phyloP scores from a whole-genome alignment of 768 basidiomycete species.

The Goffeauzyma gilvescens region DNA sequence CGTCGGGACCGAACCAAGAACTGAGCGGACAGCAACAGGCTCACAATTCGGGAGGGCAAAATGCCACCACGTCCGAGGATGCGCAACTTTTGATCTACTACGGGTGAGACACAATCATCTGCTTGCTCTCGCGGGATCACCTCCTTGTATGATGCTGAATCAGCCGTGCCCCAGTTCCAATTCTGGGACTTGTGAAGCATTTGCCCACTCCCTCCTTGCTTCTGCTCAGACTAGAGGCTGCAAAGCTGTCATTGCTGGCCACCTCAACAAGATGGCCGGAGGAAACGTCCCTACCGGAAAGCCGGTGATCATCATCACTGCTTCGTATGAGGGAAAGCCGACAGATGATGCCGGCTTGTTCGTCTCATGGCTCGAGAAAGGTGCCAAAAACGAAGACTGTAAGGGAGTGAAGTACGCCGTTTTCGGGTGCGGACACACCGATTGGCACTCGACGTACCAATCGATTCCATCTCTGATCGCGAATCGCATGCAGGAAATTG shows the following conservation, averaged over 20 bases:
- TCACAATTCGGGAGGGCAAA: too few relatives aligned
- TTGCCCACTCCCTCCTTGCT: conserved; percentile 37
- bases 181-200: conserved; percentile 38
- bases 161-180: too few relatives aligned
- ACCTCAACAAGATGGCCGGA: conserved; percentile 33
- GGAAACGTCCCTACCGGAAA: conserved; percentile 33
- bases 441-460: conserved; percentile 39
- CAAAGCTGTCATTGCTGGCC: conserved; percentile 31
- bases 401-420: conserved; percentile 33
- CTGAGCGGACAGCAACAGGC: too few relatives aligned
- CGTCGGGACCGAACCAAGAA: too few relatives aligned
- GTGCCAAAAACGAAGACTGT: conserved; percentile 19
- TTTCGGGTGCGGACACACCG: conserved; percentile 40
- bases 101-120: too few relatives aligned
- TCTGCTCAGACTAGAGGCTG: conserved; percentile 35
- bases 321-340: conserved; percentile 40
- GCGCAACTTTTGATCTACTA: too few relatives aligned
- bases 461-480: conserved; percentile 37
- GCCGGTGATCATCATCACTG: conserved; percentile 37
- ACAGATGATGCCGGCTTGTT: conserved; percentile 39
- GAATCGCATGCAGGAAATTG: conserved; percentile 29
- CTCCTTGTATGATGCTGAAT: too few relatives aligned
- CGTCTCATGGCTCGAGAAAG: conserved; percentile 35
- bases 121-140: too few relatives aligned
- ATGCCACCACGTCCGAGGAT: too few relatives aligned